A percentile compares a stretch with the other conserved stretches of the same genome.
Conservation (phyloP, 805 yeast genomes). For the Danielia reshetovae region DNA sequence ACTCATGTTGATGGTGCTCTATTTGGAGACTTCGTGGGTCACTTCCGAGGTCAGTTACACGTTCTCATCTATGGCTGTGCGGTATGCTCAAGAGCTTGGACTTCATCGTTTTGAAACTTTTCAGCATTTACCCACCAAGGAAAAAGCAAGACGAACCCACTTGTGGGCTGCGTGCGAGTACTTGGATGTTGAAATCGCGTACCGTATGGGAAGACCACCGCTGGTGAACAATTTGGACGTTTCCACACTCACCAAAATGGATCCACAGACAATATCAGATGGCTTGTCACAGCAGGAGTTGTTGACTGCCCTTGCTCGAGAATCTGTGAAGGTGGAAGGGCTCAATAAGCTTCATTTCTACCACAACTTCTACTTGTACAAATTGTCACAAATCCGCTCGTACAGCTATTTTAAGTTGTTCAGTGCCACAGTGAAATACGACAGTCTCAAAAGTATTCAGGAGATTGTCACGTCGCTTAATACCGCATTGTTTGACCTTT, state of each 20-base stretch:
- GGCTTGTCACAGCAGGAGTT: neutral
- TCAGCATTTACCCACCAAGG: constrained; percentile 30
- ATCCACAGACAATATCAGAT: neutral
- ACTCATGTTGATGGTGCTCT: constrained; percentile 41
- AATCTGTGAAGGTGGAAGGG: neutral
- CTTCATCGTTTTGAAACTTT: constrained; percentile 48
- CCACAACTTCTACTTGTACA: neutral
- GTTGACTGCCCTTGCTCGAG: neutral
- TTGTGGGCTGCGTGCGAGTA: constrained; percentile 50
- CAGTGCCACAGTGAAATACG: constrained; percentile 23
- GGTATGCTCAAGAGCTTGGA: constrained; percentile 57
- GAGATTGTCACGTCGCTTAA: constrained; percentile 24
- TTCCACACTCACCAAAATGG: neutral
- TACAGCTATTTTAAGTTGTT: constrained; percentile 29
- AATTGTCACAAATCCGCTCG: constrained; percentile 26
- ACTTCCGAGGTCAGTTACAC: constrained; percentile 40
- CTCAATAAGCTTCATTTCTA: neutral
- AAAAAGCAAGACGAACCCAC: constrained; percentile 32
- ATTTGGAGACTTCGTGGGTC: constrained; percentile 28
- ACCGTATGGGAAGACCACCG: constrained; percentile 49
- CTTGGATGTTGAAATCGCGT: constrained; percentile 42
- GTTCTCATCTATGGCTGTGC: constrained; percentile 42
- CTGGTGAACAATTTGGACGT: constrained; percentile 38
- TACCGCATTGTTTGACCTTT: constrained; percentile 24
- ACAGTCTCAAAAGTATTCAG: constrained; percentile 18